phyloP scores from a whole-genome alignment of 2,329 filamentous ascomycete genomes.

The Botryotinia globosa region DNA sequence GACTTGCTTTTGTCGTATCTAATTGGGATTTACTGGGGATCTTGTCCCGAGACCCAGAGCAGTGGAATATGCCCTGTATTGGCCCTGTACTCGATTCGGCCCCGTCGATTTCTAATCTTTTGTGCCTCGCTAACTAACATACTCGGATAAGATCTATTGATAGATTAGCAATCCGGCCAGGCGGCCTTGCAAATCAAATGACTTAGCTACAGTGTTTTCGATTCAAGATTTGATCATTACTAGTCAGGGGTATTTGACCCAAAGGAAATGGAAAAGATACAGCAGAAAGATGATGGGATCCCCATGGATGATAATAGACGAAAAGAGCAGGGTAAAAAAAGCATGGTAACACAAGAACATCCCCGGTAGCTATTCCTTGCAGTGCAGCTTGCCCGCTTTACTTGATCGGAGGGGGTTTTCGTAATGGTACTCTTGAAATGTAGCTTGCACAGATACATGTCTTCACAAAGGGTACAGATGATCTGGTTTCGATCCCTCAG shows the following conservation, averaged over 20 bases:
- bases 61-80: constrained; percentile 5
- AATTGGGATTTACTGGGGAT: constrained; percentile 6
- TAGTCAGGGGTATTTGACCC: constrained; percentile 19
- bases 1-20: not conserved
- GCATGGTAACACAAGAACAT: not conserved
- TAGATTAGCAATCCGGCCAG: not conserved
- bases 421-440: not conserved
- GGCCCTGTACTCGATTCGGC: not conserved
- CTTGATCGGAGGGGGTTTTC: not conserved
- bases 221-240: not conserved
- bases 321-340: not conserved
- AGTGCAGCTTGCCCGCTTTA: not conserved
- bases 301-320: constrained; percentile 1
- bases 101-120: not conserved
- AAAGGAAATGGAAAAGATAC: not conserved
- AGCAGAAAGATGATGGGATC: not conserved
- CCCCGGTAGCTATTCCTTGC: constrained; percentile 7
- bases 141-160: constrained; percentile 6
- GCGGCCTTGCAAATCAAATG: constrained; percentile 2
- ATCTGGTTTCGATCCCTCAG: not conserved
- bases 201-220: not conserved
- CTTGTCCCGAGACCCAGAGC: constrained; percentile 17
- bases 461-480: not conserved
- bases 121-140: not conserved
- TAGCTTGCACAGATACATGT: constrained; percentile 2